A percentile compares a stretch with the other conserved stretches of the same genome.
Conservation (phyloP, 2,329 filamentous ascomycete species). For the Penicillium sp. region DNA sequence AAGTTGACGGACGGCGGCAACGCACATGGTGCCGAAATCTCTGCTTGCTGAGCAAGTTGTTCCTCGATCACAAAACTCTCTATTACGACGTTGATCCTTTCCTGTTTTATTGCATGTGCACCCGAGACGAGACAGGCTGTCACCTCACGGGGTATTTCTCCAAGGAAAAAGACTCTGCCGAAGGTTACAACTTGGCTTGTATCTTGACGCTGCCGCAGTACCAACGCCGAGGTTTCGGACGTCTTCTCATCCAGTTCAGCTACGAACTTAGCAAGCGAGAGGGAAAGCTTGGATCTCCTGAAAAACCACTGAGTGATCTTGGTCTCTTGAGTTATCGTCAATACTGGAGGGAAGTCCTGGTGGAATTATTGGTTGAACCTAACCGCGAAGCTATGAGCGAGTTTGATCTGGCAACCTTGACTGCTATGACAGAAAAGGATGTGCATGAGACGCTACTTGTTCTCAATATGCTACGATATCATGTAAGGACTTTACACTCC, state of each 20-base stretch:
- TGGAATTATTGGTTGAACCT: constrained; percentile 75
- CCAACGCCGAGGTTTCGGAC: constrained; percentile 89
- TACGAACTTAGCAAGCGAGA: constrained; percentile 96
- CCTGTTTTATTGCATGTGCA: constrained; percentile 94
- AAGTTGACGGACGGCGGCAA: constrained; percentile 95
- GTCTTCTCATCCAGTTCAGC: constrained; percentile 91
- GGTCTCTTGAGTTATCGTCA: constrained; percentile 91
- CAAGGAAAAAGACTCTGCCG: constrained; percentile 95
- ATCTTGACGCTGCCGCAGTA: constrained; percentile 96
- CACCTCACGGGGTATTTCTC: constrained; percentile 99
- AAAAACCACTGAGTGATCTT: constrained; percentile 92
- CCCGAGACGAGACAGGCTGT: constrained; percentile 85
- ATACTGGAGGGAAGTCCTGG: constrained; percentile 94
- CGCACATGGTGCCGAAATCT: constrained; percentile 98
- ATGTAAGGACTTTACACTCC: constrained; percentile 43
- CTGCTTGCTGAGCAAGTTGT: constrained; percentile 91
- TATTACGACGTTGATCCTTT: constrained; percentile 99
- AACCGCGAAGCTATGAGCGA: constrained; percentile 69
- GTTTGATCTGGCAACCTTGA: constrained; percentile 71
- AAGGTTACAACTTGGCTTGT: constrained; percentile 97
- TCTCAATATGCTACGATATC: constrained; percentile 90
- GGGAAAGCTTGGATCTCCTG: constrained; percentile 88
- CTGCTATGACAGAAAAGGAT: constrained; percentile 96
- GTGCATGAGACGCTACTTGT: constrained; percentile 93
- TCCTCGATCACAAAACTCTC: constrained; percentile 95